Evolutionary conservation across 768 basidiomycete genomes (phyloP).

Genomic region (Lentinula aciculospora): DNA sequence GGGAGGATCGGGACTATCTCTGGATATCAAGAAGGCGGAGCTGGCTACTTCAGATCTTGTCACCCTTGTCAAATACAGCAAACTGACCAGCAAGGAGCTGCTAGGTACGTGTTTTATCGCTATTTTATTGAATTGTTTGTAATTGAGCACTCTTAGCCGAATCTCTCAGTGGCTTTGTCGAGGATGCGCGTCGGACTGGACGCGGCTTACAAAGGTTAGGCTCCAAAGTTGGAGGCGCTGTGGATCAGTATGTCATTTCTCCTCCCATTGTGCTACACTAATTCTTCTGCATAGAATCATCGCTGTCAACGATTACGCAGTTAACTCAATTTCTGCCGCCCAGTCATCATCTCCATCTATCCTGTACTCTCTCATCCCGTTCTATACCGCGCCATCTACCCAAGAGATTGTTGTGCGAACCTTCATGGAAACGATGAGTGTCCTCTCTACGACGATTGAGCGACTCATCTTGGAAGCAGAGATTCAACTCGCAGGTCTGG

Average conservation of each 20-base stretch:
- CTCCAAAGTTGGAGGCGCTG: conserved; percentile 65
- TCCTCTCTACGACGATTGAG: conserved; percentile 44
- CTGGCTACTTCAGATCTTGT: conserved; percentile 70
- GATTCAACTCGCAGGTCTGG: conserved; percentile 45
- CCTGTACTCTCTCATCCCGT: conserved; percentile 33
- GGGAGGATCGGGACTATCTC: conserved; percentile 52
- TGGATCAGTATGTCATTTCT: conserved; percentile 53
- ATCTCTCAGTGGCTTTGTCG: conserved; percentile 46
- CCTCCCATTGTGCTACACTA: background rate
- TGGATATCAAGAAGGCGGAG: conserved; percentile 71
- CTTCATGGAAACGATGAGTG: conserved; percentile 60
- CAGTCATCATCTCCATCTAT: conserved; percentile 26
- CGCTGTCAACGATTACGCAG: conserved; percentile 69
- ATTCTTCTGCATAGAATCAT: conserved; percentile 43
- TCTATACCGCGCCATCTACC: conserved; percentile 21
- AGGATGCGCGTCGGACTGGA: conserved; percentile 56
- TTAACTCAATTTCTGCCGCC: conserved; percentile 47
- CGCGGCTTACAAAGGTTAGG: conserved; percentile 56
- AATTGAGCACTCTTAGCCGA: conserved; percentile 23
- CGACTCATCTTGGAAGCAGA: conserved; percentile 68
- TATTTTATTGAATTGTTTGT: background rate
- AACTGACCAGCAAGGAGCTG: conserved; percentile 52
- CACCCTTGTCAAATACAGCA: conserved; percentile 56
- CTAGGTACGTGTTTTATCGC: conserved; percentile 19
- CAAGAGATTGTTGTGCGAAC: conserved; percentile 43